These are phyloP conservation scores for Caloboletus firmus DNA, from an alignment of 1,284 basidiomycete genomes.

Conservation along the genomic window DNA sequence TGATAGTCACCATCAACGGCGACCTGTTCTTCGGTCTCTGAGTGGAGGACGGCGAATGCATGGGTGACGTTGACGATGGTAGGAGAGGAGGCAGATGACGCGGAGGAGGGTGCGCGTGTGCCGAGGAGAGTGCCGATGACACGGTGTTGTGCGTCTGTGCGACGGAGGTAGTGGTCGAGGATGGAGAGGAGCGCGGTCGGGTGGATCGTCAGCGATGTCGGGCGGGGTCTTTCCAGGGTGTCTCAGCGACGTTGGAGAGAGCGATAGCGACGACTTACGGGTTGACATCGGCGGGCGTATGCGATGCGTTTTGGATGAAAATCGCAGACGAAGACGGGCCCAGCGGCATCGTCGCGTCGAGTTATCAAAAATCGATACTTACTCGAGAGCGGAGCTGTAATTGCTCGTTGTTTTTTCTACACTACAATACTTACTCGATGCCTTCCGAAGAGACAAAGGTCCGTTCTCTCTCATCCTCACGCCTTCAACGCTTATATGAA, in stretches of 20 bases:
- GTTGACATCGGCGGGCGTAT: conserved; percentile 34
- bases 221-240: conserved; percentile 46
- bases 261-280: conserved; percentile 37
- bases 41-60: conserved; percentile 88
- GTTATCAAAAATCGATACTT: conserved; percentile 1
- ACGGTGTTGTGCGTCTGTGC: conserved; percentile 78
- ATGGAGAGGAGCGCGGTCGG: conserved; percentile 95
- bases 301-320: conserved; percentile 51
- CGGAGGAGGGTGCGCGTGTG: conserved; percentile 64
- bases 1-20: conserved; percentile 98
- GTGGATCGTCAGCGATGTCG: conserved; percentile 79
- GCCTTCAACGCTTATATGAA: neutral
- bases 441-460: conserved; percentile 86
- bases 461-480: conserved; percentile 12
- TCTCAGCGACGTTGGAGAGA: conserved; percentile 35
- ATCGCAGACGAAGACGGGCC: conserved; percentile 67
- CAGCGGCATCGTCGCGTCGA: conserved; percentile 57
- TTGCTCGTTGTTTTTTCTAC: conserved; percentile 19
- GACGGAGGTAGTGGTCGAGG: conserved; percentile 95
- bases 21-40: conserved; percentile 89
- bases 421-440: conserved; percentile 41
- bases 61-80: conserved; percentile 68
- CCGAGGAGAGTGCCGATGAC: conserved; percentile 98
- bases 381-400: conserved; percentile 37
- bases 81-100: conserved; percentile 1